These are phyloP conservation scores for Beauveria caledonica DNA, from an alignment of 2,329 filamentous ascomycete species.

Conservation along the genomic window DNA sequence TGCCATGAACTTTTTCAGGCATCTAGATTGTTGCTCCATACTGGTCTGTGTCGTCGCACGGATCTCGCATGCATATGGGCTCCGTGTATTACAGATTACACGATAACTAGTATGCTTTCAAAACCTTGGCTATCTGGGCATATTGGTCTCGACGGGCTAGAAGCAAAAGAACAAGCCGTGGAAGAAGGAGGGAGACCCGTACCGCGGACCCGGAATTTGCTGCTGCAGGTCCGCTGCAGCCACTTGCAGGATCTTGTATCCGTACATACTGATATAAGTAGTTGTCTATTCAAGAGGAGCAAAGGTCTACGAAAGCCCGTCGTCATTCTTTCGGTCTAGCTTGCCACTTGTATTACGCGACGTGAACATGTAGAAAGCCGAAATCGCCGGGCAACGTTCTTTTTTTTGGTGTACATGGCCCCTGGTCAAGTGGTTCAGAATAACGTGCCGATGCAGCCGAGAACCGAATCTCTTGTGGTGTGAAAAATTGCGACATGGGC, in stretches of 20 bases:
- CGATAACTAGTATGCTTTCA: neutral
- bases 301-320: no score
- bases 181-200: neutral
- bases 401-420: neutral
- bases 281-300: no score
- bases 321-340: neutral
- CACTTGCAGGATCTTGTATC: neutral
- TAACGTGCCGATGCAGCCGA: neutral
- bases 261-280: neutral
- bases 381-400: neutral
- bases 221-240: neutral
- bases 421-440: neutral
- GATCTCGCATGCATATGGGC: neutral
- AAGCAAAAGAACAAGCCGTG: neutral
- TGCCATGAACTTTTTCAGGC: no score
- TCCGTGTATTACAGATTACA: neutral
- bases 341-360: neutral
- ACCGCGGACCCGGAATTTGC: slow-evolving; percentile 1
- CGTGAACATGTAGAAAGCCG: neutral
- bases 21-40: no score
- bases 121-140: neutral
- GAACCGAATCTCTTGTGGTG: neutral
- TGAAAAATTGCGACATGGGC: neutral
- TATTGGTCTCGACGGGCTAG: neutral
- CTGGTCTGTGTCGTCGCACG: neutral